Evolutionary conservation across 202 grass and related monocot genomes (phyloP), one percentile per base, ranked within the genome.

Genomic region (Hordeum pubiflorum): DNA sequence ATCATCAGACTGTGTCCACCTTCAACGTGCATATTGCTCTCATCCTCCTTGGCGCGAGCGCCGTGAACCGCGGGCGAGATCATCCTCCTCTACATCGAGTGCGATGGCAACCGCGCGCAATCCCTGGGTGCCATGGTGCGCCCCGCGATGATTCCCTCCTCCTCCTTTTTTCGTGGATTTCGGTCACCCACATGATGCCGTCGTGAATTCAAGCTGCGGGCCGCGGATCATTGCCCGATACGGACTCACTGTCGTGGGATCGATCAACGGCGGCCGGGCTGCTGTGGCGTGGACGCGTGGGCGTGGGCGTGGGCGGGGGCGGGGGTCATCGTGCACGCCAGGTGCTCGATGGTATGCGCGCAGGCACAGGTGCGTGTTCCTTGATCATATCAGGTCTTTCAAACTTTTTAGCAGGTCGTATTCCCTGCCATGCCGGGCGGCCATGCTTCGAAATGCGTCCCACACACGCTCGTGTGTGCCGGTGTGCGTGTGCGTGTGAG

Each of bases 331-430:
- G 20, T 15, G 80, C 36, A 32, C 69, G 29, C 59, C 38, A 83
- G 75, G 76, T 84, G 81, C 69, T 88, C 76, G 81, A 88, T 63
- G 54, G 63, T 62, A 81, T 84, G 86, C 43, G 55, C 23, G 5
- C 52, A 55, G 0, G 52, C 18, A 50, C 80, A 78, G 81, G 86
- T 88, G 76, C 3, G 77, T 70, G 63, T 8, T 79, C 29, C 14
- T 44, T 60, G 38, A 62, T 37, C 27, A 29, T 29, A 32, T 58
- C 50, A 13, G 66, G 10, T 62, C 43, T 20, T 33, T 52, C n/a
- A 14, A 18, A 74, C 29, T n/a, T 39, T 75, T 55, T 9, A 21
- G 66, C 63, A 32, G 36, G 22, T 24, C 39, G 4, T 73, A 27
- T 73, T 15, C 41, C 69, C 41, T 3, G 23, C 26, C 70, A 55